Conservation (phyloP, 164 flowering plant species). For the Kalanchoe fedtschenkoi region DNA sequence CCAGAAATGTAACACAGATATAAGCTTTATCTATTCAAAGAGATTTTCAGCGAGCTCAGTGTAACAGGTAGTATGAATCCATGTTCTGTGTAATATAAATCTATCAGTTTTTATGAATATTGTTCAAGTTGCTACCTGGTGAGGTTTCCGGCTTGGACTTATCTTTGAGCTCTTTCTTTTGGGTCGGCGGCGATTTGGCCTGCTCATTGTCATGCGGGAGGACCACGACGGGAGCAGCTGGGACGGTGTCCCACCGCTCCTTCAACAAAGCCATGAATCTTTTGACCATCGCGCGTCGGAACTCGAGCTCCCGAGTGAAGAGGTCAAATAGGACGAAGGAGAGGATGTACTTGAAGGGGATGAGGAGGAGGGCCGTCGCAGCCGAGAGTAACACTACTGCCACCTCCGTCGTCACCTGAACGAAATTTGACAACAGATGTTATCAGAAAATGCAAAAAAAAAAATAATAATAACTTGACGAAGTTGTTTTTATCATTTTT, state of each 20-base stretch:
- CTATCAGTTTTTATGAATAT: constrained; percentile 2
- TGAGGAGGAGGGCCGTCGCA: constrained; percentile 46
- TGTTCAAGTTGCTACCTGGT: constrained; percentile 8
- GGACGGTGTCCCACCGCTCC: constrained; percentile 80
- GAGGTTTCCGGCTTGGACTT: constrained; percentile 18
- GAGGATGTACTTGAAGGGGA: constrained; percentile 70
- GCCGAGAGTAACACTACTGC: constrained; percentile 53
- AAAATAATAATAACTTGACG: background rate
- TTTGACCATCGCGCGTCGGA: constrained; percentile 60
- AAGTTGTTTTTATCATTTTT: background rate
- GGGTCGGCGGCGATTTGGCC: constrained; percentile 12
- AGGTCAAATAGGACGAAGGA: constrained; percentile 57
- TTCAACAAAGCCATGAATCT: constrained; percentile 54
- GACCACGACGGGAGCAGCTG: constrained; percentile 79
- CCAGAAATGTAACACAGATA: too few species aligned
- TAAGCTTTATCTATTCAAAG: background rate
- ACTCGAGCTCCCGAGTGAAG: constrained; percentile 75
- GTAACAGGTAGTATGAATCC: background rate
- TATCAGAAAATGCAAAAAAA: background rate
- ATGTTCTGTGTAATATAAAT: background rate
- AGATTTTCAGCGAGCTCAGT: background rate
- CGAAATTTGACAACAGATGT: background rate
- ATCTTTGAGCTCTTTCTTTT: constrained; percentile 14
- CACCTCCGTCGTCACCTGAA: constrained; percentile 79
- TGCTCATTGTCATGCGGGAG: constrained; percentile 54